phyloP scores from a whole-genome alignment of 2,329 filamentous ascomycete species.

The Trichoderma sp. region DNA sequence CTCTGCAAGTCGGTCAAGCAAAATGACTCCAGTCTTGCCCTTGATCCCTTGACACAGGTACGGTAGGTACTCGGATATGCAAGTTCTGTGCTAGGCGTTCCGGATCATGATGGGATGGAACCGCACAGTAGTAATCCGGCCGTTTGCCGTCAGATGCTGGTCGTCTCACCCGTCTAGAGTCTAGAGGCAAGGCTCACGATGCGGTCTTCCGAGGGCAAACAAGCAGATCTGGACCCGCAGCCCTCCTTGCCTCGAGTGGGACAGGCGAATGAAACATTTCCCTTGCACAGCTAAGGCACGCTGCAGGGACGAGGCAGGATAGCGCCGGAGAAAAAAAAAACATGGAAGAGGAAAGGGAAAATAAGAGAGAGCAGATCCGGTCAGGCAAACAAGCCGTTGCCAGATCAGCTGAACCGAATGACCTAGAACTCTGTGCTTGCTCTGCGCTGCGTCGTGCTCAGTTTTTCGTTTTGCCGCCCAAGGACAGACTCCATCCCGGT shows the following conservation, averaged over 20 bases:
- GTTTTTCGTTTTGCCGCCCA: background rate
- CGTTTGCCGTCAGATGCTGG: background rate
- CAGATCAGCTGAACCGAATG: conserved; percentile 7
- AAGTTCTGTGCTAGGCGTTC: background rate
- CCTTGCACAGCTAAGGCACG: conserved; percentile 16
- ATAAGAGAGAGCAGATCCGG: background rate
- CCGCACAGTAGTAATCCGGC: background rate
- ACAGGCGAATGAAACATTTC: conserved; percentile 8
- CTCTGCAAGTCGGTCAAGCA: background rate
- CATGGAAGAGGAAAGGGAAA: background rate
- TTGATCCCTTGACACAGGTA: background rate
- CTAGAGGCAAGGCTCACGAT: conserved; percentile 1
- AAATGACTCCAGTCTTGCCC: background rate
- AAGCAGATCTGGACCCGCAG: conserved; percentile 10
- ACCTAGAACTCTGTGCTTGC: background rate
- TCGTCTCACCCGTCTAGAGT: background rate
- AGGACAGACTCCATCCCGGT: background rate
- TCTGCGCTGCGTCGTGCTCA: background rate
- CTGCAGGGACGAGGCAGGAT: conserved; percentile 12
- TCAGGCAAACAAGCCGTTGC: background rate
- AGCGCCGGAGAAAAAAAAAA: conserved; percentile 1
- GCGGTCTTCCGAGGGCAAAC: conserved; percentile 11
- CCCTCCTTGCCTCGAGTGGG: conserved; percentile 6
- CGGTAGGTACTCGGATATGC: background rate
- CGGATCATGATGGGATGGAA: background rate